A percentile compares a stretch with the other conserved stretches of the same genome.
Conservation (phyloP, 2,329 filamentous ascomycete species). For the Cordyceps farinosa region DNA sequence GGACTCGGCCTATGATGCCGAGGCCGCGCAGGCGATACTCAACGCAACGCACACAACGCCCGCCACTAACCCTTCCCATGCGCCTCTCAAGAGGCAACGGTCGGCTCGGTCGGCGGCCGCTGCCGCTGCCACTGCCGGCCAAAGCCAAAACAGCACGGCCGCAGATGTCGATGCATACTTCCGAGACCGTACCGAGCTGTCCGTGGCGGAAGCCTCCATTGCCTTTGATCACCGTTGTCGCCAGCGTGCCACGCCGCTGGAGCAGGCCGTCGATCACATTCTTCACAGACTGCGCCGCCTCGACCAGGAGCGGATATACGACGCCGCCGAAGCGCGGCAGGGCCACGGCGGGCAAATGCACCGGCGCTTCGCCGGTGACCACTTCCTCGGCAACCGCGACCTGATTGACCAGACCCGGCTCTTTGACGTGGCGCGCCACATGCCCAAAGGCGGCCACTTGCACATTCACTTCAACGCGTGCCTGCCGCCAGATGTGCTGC, state of each 20-base stretch:
- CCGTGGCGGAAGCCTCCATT: slow-evolving; percentile 1
- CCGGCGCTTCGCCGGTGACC: slow-evolving; percentile 47
- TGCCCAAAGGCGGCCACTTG: slow-evolving; percentile 70
- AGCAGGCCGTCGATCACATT: slow-evolving; percentile 38
- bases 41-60: not conserved
- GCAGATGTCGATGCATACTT: slow-evolving; percentile 1
- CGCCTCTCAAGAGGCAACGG: slow-evolving; percentile 12
- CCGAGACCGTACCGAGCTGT: not conserved
- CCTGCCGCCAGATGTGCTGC: slow-evolving; percentile 56
- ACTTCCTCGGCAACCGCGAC: slow-evolving; percentile 54
- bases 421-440: slow-evolving; percentile 50
- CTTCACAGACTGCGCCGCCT: slow-evolving; percentile 35
- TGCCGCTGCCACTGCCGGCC: not conserved
- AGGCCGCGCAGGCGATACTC: not conserved
- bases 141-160: not conserved
- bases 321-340: slow-evolving; percentile 26
- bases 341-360: slow-evolving; percentile 45
- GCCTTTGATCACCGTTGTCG: slow-evolving; percentile 39
- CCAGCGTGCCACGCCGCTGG: slow-evolving; percentile 30
- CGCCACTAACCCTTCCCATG: not conserved
- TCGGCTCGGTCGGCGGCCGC: not conserved
- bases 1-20: not conserved
- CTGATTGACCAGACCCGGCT: slow-evolving; percentile 55
- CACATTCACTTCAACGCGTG: slow-evolving; percentile 80
- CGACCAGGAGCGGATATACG: slow-evolving; percentile 39